Evolutionary conservation across 1,284 basidiomycete species (phyloP), one percentile per base, ranked within the genome.

Genomic region (Ganoderma multipileum): DNA sequence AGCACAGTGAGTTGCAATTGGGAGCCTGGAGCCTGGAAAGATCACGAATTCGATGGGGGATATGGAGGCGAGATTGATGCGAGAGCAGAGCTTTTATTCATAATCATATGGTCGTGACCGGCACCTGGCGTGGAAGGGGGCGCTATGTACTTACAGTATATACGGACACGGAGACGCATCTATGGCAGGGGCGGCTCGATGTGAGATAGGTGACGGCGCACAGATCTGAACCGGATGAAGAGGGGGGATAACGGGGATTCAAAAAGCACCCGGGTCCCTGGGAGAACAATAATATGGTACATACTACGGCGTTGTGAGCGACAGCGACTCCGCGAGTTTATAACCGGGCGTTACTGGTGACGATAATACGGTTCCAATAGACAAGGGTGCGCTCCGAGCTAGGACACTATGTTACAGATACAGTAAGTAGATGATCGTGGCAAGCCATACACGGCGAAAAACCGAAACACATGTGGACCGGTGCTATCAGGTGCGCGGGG

Each of bases 371-470:
- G 36, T 60, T 60, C 58, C 58, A 60, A 60, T 58, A 60, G 23
- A 38, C 36, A 60, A 26, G 39, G 36, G 38, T 36, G 38, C n/a
- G 38, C 38, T 58, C 36, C 36, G 38, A 39, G 23, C 58, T 60
- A 60, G 16, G 38, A n/a, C 23, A 58, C 36, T 60, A 60, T 60
- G 38, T 42, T 60, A 60, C 58, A 60, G 23, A 12, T 60, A 60
- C 58, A 41, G 58, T 60, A 60, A 60, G 58, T 23, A 39, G 38
- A 39, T 60, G 38, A 39, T 60, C 36, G 58, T 60, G 38, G 38
- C 58, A 60, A 60, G 20, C 16, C 8, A 38, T 60, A 60, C 58
- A 60, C 38, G 38, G 57, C 23, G 23, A 60, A 60, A 58, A 39
- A 26, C 12, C 36, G 12, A 41, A 60, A 60, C 38, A 41, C n/a